Evolutionary conservation across 176 grass and related monocot species (phyloP), one percentile per base, ranked within the genome.

Genomic region (Ampelocalamus luodianensis): DNA sequence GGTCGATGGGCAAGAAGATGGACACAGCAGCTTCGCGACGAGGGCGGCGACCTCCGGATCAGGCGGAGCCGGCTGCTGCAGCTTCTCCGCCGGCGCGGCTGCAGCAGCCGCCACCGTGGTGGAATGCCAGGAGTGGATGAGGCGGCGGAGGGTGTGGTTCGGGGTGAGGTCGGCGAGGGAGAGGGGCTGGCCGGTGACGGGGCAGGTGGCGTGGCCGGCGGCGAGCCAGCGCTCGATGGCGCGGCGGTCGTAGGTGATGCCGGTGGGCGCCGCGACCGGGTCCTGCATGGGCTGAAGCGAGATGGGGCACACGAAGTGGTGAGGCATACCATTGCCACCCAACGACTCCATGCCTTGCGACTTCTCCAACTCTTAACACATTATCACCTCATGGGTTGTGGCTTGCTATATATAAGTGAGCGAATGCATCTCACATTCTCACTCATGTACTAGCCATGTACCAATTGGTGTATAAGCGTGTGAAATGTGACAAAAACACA

Each of bases 211-310:
- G 64, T 87, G 83, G 56, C 82, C 92, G 49, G 61, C 64, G 92
- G 78, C 82, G 71, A 94, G 89, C 92, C 92, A 94, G 20, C 83
- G 83, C 65, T 87, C 80, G 83, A 94, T 91, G 84, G 89, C 81
- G 56, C 61, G 27, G 71, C 92, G 92, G 80, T 91, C 89, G 92
- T 94, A 94, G 77, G 89, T 79, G 86, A 91, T 94, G 80, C 92
- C 92, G 43, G 89, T 70, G 86, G 73, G 79, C 42, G 89, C 72
- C 61, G 86, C 91, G 66, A 93, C 92, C 13, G 92, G 92, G 42
- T 94, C 86, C 18, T 80, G 83, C 89, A 94, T 91, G 49, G 78
- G 77, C 49, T 89, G 83, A 42, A 91, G 89, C 11, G 89, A 91
- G 70, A 91, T 91, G 16, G 92, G 92, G 88, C 92, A 93, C 64